Evolutionary conservation across 139 green algal species (phyloP).

Genomic region (Trebouxia sp.): DNA sequence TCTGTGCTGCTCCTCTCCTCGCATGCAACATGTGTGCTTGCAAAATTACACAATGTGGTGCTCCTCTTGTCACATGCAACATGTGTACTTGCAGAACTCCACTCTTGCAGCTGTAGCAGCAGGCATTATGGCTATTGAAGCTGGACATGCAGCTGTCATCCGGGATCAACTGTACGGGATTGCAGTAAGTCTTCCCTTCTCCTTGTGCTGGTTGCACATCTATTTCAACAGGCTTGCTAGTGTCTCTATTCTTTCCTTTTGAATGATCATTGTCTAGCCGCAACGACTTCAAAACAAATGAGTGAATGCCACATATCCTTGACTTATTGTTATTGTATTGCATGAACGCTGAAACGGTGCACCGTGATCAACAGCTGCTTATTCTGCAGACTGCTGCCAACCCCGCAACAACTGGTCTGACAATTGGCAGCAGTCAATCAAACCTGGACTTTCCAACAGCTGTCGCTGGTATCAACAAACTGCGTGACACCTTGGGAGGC

Average conservation of each 20-base stretch:
- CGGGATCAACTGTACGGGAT: background rate
- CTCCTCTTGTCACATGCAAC: background rate
- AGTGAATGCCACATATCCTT: too few species aligned
- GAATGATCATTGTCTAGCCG: too few species aligned
- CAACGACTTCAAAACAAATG: too few species aligned
- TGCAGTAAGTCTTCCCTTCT: too few species aligned
- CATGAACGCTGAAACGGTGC: too few species aligned
- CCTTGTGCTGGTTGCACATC: too few species aligned
- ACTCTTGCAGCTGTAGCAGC: background rate
- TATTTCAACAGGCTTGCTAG: too few species aligned
- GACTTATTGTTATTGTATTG: too few species aligned
- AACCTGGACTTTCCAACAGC: background rate
- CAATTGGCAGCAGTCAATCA: too few species aligned
- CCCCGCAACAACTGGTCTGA: too few species aligned
- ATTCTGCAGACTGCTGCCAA: background rate
- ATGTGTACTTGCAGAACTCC: background rate
- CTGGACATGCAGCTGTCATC: background rate
- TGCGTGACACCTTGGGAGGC: background rate
- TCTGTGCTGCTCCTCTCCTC: background rate
- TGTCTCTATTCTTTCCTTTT: too few species aligned
- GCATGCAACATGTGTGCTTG: background rate
- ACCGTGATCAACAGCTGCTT: too few species aligned
- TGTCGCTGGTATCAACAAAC: background rate
- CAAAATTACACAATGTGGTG: background rate
- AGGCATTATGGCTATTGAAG: slow-evolving; percentile 15